phyloP scores from a whole-genome alignment of 768 basidiomycete species.

The Cubamyces lactineus region DNA sequence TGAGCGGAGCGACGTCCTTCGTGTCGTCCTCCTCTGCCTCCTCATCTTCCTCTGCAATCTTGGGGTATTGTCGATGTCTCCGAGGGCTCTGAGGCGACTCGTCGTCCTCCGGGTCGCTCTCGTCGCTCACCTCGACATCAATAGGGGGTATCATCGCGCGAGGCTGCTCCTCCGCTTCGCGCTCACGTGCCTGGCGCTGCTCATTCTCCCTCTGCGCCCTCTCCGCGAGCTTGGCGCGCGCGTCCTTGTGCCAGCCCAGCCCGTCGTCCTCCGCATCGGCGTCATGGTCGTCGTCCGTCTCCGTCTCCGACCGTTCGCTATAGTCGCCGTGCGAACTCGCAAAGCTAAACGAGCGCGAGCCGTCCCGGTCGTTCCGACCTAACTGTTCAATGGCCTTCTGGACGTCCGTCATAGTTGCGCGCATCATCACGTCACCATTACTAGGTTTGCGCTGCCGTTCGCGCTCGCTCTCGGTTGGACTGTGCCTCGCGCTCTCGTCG shows the following conservation, averaged over 20 bases:
- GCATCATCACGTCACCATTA: slow-evolving; percentile 77
- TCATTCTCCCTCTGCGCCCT: slow-evolving; percentile 66
- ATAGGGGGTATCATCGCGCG: slow-evolving; percentile 60
- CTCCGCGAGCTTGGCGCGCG: slow-evolving; percentile 68
- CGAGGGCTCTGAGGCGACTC: slow-evolving; percentile 20
- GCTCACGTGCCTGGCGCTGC: slow-evolving; percentile 53
- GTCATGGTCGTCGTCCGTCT: slow-evolving; percentile 54
- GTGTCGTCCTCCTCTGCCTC: slow-evolving; percentile 42
- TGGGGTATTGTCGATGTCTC: slow-evolving; percentile 47
- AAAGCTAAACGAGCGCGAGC: slow-evolving; percentile 76
- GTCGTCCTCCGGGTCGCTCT: slow-evolving; percentile 73
- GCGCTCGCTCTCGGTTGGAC: slow-evolving; percentile 30
- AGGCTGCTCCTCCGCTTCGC: slow-evolving; percentile 45
- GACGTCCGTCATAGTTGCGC: slow-evolving; percentile 87
- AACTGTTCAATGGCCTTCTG: slow-evolving; percentile 91
- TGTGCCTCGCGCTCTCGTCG: slow-evolving; percentile 28
- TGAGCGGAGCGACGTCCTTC: background rate
- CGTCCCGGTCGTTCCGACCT: slow-evolving; percentile 58
- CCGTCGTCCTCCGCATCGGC: slow-evolving; percentile 57
- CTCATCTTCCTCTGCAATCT: slow-evolving; percentile 76
- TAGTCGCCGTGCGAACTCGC: slow-evolving; percentile 60
- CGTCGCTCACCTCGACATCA: slow-evolving; percentile 76
- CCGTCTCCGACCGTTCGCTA: slow-evolving; percentile 46
- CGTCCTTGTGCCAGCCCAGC: slow-evolving; percentile 67
- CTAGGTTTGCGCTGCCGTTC: slow-evolving; percentile 30